Conservation (phyloP, 495 filamentous ascomycete genomes). For the Aspergillus baeticus region DNA sequence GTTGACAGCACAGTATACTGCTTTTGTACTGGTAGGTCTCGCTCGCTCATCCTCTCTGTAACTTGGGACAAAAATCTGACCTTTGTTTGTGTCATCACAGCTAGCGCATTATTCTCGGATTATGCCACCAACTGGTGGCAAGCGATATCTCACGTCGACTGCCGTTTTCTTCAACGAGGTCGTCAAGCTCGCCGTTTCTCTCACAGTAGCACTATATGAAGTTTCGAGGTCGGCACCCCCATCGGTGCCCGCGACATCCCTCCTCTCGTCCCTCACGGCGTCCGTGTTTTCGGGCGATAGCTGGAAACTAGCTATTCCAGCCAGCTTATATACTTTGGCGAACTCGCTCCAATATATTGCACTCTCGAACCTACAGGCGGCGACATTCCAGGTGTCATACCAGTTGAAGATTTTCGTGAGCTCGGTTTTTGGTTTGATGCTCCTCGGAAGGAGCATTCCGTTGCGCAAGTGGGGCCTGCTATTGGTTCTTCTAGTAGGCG, state of each 20-base stretch:
- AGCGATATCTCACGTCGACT: slow-evolving; percentile 89
- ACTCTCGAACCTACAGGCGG: slow-evolving; percentile 84
- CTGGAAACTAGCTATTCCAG: slow-evolving; percentile 94
- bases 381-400: slow-evolving; percentile 88
- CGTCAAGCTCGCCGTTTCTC: slow-evolving; percentile 80
- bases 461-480: slow-evolving; percentile 75
- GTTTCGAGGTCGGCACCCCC: slow-evolving; percentile 71
- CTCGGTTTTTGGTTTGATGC: slow-evolving; percentile 78
- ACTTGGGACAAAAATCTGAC: slow-evolving; percentile 13
- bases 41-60: not conserved
- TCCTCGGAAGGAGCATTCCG: slow-evolving; percentile 69
- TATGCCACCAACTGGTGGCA: slow-evolving; percentile 79
- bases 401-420: slow-evolving; percentile 92
- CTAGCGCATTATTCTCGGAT: slow-evolving; percentile 90
- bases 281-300: slow-evolving; percentile 88
- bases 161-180: slow-evolving; percentile 94
- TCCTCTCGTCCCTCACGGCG: slow-evolving; percentile 75
- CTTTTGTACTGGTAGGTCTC: slow-evolving; percentile 41
- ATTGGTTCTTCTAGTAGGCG: slow-evolving; percentile 75
- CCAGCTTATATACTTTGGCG: slow-evolving; percentile 82
- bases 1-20: slow-evolving; percentile 42
- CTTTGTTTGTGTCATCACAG: slow-evolving; percentile 33
- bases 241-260: slow-evolving; percentile 71
- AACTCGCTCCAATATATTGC: slow-evolving; percentile 92
- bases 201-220: slow-evolving; percentile 86